Evolutionary conservation across 2,329 filamentous ascomycete species (phyloP).

Genomic region (Passalora sequoiae): DNA sequence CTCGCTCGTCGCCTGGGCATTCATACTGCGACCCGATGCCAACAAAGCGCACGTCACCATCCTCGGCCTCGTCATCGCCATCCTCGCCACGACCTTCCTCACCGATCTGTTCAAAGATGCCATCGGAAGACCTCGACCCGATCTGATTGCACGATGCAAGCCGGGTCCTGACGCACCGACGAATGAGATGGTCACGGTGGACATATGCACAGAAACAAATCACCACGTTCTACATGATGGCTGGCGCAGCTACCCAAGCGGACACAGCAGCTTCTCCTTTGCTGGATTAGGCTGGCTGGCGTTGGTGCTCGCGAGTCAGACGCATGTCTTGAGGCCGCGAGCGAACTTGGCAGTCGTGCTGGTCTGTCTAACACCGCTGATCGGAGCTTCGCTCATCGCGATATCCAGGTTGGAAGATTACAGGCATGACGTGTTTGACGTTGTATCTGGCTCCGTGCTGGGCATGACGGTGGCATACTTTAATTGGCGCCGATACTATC

Average conservation of each 20-base stretch:
- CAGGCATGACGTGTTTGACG: conserved; percentile 60
- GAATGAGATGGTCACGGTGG: conserved; percentile 54
- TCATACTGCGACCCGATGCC: conserved; percentile 55
- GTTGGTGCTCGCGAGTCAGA: conserved; percentile 52
- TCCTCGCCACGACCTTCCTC: conserved; percentile 73
- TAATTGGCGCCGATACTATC: conserved; percentile 58
- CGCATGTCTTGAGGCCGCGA: conserved; percentile 54
- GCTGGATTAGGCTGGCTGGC: conserved; percentile 70
- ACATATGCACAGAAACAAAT: conserved; percentile 67
- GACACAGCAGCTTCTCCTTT: conserved; percentile 75
- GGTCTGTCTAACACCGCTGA: conserved; percentile 50
- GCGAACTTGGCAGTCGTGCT: conserved; percentile 54
- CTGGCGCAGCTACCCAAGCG: conserved; percentile 77
- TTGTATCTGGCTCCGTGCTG: conserved; percentile 51
- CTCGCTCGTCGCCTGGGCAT: conserved; percentile 61
- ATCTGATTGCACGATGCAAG: conserved; percentile 81
- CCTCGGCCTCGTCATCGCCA: conserved; percentile 67
- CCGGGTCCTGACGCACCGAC: conserved; percentile 56
- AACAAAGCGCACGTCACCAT: conserved; percentile 84
- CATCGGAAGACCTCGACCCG: conserved; percentile 76
- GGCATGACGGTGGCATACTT: conserved; percentile 53
- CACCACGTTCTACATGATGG: conserved; percentile 71
- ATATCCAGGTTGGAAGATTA: conserved; percentile 60
- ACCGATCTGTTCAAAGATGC: conserved; percentile 90
- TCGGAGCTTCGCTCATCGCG: conserved; percentile 56